Conservation (phyloP, 108 stramenopile species). For the Cyclotella sp. region DNA sequence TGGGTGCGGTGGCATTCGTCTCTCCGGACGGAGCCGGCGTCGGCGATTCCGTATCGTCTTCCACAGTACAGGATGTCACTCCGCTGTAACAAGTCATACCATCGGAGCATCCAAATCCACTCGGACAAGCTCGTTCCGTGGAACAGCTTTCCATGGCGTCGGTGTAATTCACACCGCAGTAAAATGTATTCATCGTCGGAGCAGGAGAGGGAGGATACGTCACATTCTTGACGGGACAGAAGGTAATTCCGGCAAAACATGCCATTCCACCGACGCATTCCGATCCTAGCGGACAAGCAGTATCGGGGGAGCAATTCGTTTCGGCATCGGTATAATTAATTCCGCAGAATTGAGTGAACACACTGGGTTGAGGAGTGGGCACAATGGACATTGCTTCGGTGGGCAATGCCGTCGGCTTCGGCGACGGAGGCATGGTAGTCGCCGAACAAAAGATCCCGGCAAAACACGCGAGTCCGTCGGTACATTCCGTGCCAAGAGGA, state of each 20-base stretch:
- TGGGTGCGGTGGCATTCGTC: neutral
- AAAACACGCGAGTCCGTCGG: neutral
- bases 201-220: neutral
- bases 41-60: neutral
- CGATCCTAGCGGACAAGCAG: neutral
- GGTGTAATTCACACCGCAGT: neutral
- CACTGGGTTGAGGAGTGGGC: neutral
- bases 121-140: neutral
- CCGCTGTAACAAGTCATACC: conserved; percentile 2
- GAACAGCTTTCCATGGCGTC: neutral
- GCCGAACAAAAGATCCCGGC: neutral
- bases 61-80: neutral
- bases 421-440: neutral
- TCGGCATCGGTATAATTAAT: neutral
- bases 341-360: neutral
- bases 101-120: conserved; percentile 11
- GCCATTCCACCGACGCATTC: neutral
- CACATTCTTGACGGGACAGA: neutral
- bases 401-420: neutral
- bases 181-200: neutral
- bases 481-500: neutral
- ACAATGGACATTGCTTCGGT: neutral
- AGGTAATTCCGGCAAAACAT: neutral
- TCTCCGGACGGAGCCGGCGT: neutral
- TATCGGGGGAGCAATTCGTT: neutral